phyloP scores from a whole-genome alignment of 2,329 filamentous ascomycete species.

The Diaporthe capsici region DNA sequence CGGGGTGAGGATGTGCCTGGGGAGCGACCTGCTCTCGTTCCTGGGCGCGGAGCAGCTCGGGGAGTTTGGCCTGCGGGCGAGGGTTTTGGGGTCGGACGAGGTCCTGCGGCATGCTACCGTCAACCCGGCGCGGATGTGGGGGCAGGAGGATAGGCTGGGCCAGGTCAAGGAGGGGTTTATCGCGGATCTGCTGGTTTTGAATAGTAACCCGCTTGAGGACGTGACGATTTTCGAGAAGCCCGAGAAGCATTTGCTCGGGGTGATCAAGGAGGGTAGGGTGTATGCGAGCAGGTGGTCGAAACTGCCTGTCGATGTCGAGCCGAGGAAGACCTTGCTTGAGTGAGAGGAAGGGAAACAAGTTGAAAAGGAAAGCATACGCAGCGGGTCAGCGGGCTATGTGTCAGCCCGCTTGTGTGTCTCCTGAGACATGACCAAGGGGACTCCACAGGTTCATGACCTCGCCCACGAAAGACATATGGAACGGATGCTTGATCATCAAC shows the following conservation, averaged over 20 bases:
- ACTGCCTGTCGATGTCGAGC: constrained; percentile 34
- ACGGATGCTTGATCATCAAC: neutral
- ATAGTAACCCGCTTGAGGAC: constrained; percentile 64
- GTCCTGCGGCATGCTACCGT: constrained; percentile 48
- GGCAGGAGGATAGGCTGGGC: constrained; percentile 59
- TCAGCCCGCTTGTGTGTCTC: too few species aligned
- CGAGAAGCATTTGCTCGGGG: constrained; percentile 60
- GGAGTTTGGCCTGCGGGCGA: constrained; percentile 39
- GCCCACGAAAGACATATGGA: too few species aligned
- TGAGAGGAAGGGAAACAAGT: neutral
- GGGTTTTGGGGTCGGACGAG: constrained; percentile 22
- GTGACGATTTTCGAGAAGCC: constrained; percentile 61
- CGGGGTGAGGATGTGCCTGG: constrained; percentile 38
- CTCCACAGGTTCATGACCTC: neutral
- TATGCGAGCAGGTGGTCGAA: constrained; percentile 42
- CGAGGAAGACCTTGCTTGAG: constrained; percentile 26
- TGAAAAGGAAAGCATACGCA: neutral
- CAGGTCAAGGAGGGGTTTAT: constrained; percentile 60
- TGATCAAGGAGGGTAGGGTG: constrained; percentile 67
- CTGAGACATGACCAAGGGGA: neutral
- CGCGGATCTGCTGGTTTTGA: constrained; percentile 65
- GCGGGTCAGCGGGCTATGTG: neutral
- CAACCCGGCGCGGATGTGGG: constrained; percentile 61
- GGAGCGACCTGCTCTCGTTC: constrained; percentile 39
- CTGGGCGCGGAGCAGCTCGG: constrained; percentile 40